Percentiles rank a stretch among this genome's conserved stretches.
Evolutionary conservation across 1,139 yeast genomes (phyloP).

Genomic region (Trichomonascaceae sp.): DNA sequence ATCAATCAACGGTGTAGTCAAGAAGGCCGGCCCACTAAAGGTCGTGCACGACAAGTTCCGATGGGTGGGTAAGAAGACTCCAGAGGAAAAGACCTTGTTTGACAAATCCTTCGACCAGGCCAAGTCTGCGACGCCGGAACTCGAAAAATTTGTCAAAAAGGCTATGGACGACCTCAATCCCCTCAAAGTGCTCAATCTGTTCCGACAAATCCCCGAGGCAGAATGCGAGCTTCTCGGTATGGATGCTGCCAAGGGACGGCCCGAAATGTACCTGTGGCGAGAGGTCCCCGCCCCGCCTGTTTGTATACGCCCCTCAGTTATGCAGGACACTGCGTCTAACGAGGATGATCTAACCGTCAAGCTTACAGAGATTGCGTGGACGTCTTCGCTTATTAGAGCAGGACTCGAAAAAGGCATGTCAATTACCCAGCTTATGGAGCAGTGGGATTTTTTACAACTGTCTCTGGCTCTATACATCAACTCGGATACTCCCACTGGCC

Average conservation of each 20-base stretch:
- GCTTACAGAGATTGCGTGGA: slow-evolving; percentile 92
- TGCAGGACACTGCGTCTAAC: slow-evolving; percentile 86
- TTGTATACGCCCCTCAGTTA: slow-evolving; percentile 95
- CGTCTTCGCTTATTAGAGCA: slow-evolving; percentile 80
- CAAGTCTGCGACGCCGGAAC: slow-evolving; percentile 70
- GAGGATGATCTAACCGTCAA: slow-evolving; percentile 97
- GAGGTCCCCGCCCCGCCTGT: slow-evolving; percentile 98
- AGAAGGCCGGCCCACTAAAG: slow-evolving; percentile 91
- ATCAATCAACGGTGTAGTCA: slow-evolving; percentile 89
- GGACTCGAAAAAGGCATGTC: slow-evolving; percentile 94
- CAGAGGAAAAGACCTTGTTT: slow-evolving; percentile 78
- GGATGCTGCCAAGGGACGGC: slow-evolving; percentile 80
- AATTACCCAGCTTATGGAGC: slow-evolving; percentile 88
- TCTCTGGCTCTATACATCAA: slow-evolving; percentile 96
- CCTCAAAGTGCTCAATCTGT: slow-evolving; percentile 70
- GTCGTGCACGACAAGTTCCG: slow-evolving; percentile 93
- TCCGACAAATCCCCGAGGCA: slow-evolving; percentile 69
- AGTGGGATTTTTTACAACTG: slow-evolving; percentile 93
- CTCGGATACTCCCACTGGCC: slow-evolving; percentile 59
- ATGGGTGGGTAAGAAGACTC: slow-evolving; percentile 84
- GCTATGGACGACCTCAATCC: slow-evolving; percentile 95
- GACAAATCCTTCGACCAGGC: slow-evolving; percentile 55
- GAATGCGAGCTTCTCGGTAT: slow-evolving; percentile 92
- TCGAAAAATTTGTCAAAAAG: slow-evolving; percentile 74
- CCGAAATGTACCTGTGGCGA: slow-evolving; percentile 95